phyloP scores from a whole-genome alignment of 2,329 filamentous ascomycete species.

The Sclerotinia trifoliorum region DNA sequence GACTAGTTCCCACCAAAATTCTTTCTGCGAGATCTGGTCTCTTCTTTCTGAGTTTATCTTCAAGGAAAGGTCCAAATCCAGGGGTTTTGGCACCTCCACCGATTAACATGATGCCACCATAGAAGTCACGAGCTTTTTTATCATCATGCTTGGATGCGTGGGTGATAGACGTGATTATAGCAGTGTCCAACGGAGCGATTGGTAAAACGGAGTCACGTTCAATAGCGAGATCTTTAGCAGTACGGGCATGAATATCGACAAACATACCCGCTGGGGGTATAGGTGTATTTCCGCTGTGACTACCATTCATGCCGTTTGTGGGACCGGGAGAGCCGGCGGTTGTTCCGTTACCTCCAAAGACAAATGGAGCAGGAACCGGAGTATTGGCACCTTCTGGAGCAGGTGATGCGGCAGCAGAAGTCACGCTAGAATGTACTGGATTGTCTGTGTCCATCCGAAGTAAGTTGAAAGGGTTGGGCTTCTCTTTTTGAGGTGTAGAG shows the following conservation, averaged over 20 bases:
- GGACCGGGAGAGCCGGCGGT: constrained; percentile 37
- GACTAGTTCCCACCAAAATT: constrained; percentile 66
- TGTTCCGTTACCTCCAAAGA: constrained; percentile 40
- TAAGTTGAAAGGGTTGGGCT: constrained; percentile 65
- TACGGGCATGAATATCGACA: constrained; percentile 45
- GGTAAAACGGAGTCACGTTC: constrained; percentile 81
- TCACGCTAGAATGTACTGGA: constrained; percentile 74
- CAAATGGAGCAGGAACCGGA: constrained; percentile 56
- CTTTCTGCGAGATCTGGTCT: constrained; percentile 59
- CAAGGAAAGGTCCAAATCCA: constrained; percentile 76
- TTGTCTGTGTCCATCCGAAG: constrained; percentile 60
- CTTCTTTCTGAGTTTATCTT: constrained; percentile 73
- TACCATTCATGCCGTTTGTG: constrained; percentile 42
- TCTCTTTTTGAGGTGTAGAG: constrained; percentile 62
- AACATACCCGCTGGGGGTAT: constrained; percentile 41
- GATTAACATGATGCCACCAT: constrained; percentile 86
- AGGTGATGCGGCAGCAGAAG: constrained; percentile 81
- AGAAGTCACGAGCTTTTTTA: constrained; percentile 86
- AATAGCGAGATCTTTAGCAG: constrained; percentile 50
- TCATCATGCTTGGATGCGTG: constrained; percentile 87
- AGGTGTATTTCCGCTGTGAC: constrained; percentile 51
- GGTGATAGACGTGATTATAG: constrained; percentile 84
- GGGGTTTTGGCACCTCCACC: constrained; percentile 81
- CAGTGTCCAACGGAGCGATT: constrained; percentile 78
- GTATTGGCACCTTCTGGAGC: constrained; percentile 74